A percentile compares a stretch with the other conserved stretches of the same genome.
Conservation (phyloP, 2,329 filamentous ascomycete genomes). For the Fusarium mangiferae region DNA sequence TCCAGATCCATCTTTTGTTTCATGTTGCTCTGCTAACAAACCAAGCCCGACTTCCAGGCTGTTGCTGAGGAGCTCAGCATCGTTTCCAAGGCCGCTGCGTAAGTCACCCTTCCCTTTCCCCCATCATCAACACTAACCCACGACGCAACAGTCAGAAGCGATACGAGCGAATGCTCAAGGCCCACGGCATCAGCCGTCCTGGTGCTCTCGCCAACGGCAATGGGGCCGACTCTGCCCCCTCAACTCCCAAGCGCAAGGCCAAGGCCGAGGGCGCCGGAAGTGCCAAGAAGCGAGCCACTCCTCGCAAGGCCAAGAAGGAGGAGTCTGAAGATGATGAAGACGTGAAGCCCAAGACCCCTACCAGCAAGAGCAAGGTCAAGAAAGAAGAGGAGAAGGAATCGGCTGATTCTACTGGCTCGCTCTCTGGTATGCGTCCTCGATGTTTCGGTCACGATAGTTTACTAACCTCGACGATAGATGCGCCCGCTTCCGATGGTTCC, state of each 20-base stretch:
- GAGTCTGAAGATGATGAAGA: constrained; percentile 40
- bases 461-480: constrained; percentile 20
- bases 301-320: constrained; percentile 41
- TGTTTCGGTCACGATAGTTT: neutral
- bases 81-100: constrained; percentile 75
- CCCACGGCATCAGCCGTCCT: constrained; percentile 58
- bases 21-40: neutral
- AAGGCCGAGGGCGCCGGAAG: constrained; percentile 32
- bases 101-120: constrained; percentile 51
- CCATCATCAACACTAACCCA: neutral
- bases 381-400: constrained; percentile 35
- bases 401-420: constrained; percentile 17
- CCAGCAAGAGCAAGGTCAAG: constrained; percentile 31
- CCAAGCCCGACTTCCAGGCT: constrained; percentile 70
- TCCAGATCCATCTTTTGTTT: neutral
- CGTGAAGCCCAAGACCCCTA: constrained; percentile 27
- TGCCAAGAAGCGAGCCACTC: constrained; percentile 44
- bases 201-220: constrained; percentile 6
- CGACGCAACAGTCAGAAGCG: constrained; percentile 66
- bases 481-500: constrained; percentile 26
- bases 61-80: constrained; percentile 74
- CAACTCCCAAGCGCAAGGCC: constrained; percentile 47
- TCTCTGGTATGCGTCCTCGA: constrained; percentile 31
- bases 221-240: constrained; percentile 3
- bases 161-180: constrained; percentile 73